These are phyloP conservation scores for Nepenthes alata DNA, from an alignment of 179 eudicot species.

Conservation along the genomic window DNA sequence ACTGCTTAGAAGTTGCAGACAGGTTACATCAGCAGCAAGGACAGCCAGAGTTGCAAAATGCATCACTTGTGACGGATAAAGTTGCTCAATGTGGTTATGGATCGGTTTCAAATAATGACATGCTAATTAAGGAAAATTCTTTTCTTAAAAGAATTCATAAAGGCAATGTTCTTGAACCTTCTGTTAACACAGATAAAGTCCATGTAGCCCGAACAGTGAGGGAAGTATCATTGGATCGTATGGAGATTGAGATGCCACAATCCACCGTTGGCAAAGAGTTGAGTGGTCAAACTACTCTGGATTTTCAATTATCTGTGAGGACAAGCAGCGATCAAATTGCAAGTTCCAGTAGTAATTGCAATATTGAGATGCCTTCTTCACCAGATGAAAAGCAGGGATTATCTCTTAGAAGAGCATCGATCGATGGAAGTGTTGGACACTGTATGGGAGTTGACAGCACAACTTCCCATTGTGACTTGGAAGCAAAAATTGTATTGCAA, in stretches of 20 bases:
- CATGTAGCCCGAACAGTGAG: constrained; percentile 3
- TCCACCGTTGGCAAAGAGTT: constrained; percentile 10
- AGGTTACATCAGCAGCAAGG: constrained; percentile 9
- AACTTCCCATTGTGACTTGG: constrained; percentile 6
- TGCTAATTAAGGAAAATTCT: constrained; percentile 5
- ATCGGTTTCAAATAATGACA: constrained; percentile 1
- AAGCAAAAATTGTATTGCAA: background rate
- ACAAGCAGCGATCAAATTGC: constrained; percentile 9
- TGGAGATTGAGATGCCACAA: background rate
- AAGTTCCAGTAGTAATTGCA: constrained; percentile 7
- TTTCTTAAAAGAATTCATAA: constrained; percentile 7
- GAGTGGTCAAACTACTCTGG: constrained; percentile 11
- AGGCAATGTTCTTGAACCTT: constrained; percentile 6
- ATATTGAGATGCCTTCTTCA: constrained; percentile 2
- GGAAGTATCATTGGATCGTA: constrained; percentile 13
- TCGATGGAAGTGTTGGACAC: constrained; percentile 8
- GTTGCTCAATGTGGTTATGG: constrained; percentile 9
- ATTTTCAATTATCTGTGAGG: constrained; percentile 9
- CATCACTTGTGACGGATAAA: constrained; percentile 8
- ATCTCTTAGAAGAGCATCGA: constrained; percentile 4
- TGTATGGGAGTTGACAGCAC: background rate
- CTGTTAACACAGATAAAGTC: constrained; percentile 9
- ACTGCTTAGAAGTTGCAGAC: constrained; percentile 9
- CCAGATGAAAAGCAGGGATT: background rate
- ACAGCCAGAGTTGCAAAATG: constrained; percentile 9